These are phyloP conservation scores for Ampelocalamus luodianensis DNA, from an alignment of 176 grass and related monocot species.

Conservation along the genomic window DNA sequence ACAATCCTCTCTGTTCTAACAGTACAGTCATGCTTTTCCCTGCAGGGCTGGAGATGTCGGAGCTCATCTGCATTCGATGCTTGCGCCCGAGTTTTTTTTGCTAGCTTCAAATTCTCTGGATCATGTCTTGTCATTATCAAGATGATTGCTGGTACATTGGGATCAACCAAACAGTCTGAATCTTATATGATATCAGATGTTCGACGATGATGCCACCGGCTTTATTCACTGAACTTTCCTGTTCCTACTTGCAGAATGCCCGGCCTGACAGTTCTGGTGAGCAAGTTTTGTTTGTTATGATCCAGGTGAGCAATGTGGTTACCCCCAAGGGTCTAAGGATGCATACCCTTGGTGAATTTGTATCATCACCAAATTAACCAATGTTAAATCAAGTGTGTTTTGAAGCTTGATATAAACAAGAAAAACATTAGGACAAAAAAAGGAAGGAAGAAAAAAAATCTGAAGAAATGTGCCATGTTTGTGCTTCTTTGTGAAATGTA, in stretches of 20 bases:
- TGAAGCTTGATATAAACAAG: constrained; percentile 57
- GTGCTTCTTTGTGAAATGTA: constrained; percentile 56
- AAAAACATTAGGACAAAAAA: constrained; percentile 45
- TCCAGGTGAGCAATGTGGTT: constrained; percentile 58
- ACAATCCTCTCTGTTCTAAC: background rate
- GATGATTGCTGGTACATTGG: constrained; percentile 17
- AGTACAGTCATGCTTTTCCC: background rate
- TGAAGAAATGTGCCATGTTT: constrained; percentile 20
- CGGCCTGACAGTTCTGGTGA: constrained; percentile 56
- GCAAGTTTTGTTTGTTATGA: constrained; percentile 43
- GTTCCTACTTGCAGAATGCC: constrained; percentile 49
- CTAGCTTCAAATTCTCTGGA: constrained; percentile 15
- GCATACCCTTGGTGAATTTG: constrained; percentile 40
- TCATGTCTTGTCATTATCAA: background rate
- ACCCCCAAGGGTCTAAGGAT: constrained; percentile 45
- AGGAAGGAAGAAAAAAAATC: background rate
- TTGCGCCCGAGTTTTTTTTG: constrained; percentile 37
- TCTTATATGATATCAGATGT: constrained; percentile 47
- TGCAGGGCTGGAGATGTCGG: constrained; percentile 40
- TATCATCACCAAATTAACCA: background rate
- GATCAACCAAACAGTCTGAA: constrained; percentile 23
- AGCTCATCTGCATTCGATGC: constrained; percentile 63
- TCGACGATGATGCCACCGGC: background rate
- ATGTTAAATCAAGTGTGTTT: constrained; percentile 64
- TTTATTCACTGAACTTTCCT: constrained; percentile 43